Evolutionary conservation across 2,329 filamentous ascomycete genomes (phyloP).

Genomic region (Penicillium palitans): DNA sequence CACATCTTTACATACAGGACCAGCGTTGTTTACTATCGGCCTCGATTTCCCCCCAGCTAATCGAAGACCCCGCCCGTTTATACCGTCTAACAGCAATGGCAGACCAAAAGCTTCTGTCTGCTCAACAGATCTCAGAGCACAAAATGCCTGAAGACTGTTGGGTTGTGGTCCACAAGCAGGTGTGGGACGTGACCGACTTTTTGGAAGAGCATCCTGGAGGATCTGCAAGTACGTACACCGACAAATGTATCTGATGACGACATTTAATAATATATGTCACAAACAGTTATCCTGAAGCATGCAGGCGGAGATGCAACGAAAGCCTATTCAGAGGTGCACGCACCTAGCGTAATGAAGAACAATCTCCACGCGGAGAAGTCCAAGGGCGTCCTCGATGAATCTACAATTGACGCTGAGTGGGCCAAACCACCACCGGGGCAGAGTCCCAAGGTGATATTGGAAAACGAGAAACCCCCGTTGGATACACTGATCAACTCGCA

Average conservation of each 20-base stretch:
- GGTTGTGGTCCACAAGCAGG: conserved; percentile 67
- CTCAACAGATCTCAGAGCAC: conserved; percentile 51
- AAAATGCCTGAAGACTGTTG: conserved; percentile 56
- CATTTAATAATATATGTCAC: conserved; percentile 1
- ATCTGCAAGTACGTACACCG: conserved; percentile 44
- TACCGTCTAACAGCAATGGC: conserved; percentile 24
- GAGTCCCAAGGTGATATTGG: conserved; percentile 28
- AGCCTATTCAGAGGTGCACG: conserved; percentile 49
- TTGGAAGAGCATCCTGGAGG: conserved; percentile 64
- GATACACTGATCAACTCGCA: conserved; percentile 58
- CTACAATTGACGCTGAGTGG: conserved; percentile 54
- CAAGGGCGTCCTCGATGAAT: conserved; percentile 52
- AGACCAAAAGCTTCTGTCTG: conserved; percentile 38
- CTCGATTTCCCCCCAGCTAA: neutral
- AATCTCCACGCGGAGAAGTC: conserved; percentile 47
- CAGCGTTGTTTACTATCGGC: neutral
- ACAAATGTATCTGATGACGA: neutral
- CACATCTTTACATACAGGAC: neutral
- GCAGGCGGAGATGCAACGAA: conserved; percentile 49
- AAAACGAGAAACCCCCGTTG: conserved; percentile 52
- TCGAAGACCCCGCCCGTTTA: neutral
- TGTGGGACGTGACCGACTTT: conserved; percentile 69
- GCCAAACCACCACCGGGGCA: conserved; percentile 41
- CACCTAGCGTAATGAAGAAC: conserved; percentile 49
- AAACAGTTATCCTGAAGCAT: conserved; percentile 47